These are phyloP conservation scores for Helminthosporium solani DNA, from an alignment of 2,329 filamentous ascomycete genomes.

Conservation along the genomic window DNA sequence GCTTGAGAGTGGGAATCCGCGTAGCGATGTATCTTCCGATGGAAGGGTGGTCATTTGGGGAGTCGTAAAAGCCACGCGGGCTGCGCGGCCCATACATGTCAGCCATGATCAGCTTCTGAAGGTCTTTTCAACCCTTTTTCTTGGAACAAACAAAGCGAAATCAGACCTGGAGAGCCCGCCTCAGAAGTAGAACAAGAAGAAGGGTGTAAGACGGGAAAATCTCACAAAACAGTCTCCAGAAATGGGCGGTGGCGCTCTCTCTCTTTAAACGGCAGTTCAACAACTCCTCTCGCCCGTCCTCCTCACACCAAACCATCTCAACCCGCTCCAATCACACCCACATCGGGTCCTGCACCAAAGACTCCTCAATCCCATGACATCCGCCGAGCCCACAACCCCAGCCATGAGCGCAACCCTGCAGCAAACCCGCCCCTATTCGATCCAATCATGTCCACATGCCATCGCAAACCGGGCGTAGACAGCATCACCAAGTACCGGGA, in stretches of 20 bases:
- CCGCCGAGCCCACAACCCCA: slow-evolving; percentile 1
- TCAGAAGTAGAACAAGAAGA: neutral
- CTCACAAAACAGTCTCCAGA: no score
- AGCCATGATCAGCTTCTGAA: slow-evolving; percentile 14
- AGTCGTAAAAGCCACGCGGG: slow-evolving; percentile 13
- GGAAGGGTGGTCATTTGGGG: slow-evolving; percentile 17
- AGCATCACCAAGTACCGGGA: neutral
- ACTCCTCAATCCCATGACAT: neutral
- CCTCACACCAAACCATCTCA: no score
- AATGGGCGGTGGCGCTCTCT: no score
- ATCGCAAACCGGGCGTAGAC: neutral
- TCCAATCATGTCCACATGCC: neutral
- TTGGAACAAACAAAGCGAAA: no score
- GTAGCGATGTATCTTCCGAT: slow-evolving; percentile 54
- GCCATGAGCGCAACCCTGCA: slow-evolving; percentile 5
- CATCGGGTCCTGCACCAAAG: no score
- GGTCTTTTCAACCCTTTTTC: neutral
- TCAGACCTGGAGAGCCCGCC: neutral
- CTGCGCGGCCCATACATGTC: slow-evolving; percentile 14
- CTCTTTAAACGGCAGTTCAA: no score
- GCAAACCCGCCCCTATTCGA: neutral
- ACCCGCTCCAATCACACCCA: no score
- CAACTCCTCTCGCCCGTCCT: no score
- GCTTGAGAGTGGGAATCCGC: slow-evolving; percentile 55
- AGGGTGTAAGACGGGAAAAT: no score